Evolutionary conservation across 2,329 filamentous ascomycete species (phyloP), one percentile per base, ranked within the genome.

Genomic region (Paramyrothecium sp.): DNA sequence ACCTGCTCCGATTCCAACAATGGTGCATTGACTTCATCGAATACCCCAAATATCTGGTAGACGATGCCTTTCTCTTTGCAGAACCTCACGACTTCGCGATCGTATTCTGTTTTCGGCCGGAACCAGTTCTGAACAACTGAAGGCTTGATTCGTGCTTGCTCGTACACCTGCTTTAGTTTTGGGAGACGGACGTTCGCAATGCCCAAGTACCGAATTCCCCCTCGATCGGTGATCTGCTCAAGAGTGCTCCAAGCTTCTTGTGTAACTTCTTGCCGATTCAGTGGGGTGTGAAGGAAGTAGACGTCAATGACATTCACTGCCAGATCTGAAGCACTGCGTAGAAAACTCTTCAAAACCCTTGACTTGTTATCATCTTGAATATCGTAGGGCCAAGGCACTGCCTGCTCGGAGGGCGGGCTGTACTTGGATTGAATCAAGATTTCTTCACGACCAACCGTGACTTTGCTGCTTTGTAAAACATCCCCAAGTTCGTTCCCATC

Each of bases 41-140:
- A 44, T 3, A 53, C 8, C 3, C 51, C 51, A 44, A 53, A 53
- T 11, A 21, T n/a, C 20, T 53, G n/a, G 19, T 53, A 53, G 12
- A 53, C 51, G 34, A 53, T 53, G 30, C 51, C 51, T 3, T 53
- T 8, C 3, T 8, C 4, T 12, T 17, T 11, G 23, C 51, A 53
- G 20, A 53, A 53, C 33, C n/a, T 5, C 51, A 53, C 51, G n/a
- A 44, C 51, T 21, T 53, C 51, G n/a, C 12, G 23, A 44, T 53
- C 51, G 11, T 7, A 53, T 13, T 20, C 21, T 3, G 26, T 17
- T 4, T 53, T 22, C 16, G 4, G 20, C 4, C 16, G 16, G 16
- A 50, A 21, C 48, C 48, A 19, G 16, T 50, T 50, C 50, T 44
- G 38, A 4, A 44, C 38, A 12, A 44, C 5, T 4, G 38, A 7